A percentile compares a stretch with the other conserved stretches of the same genome.
phyloP scores from a whole-genome alignment of 1,284 basidiomycete genomes.

The Dichomitus squalens region DNA sequence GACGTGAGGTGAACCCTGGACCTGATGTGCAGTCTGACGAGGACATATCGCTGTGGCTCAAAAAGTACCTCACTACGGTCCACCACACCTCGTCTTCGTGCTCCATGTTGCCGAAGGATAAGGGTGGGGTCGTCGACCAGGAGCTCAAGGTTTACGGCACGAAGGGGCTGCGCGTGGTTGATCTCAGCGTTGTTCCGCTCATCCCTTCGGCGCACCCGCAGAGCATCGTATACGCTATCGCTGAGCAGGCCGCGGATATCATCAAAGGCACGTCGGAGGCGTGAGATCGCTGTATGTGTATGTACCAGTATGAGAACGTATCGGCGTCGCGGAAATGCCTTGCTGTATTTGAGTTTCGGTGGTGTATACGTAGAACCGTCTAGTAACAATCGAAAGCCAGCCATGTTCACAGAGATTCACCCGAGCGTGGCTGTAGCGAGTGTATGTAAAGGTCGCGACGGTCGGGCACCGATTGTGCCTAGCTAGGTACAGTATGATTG shows the following conservation, averaged over 20 bases:
- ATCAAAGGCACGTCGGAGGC: conserved; percentile 3
- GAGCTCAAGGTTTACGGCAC: conserved; percentile 58
- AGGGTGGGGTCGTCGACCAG: conserved; percentile 55
- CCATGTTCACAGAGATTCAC: too few relatives aligned
- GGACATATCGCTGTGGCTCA: conserved; percentile 13
- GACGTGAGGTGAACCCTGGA: conserved; percentile 40
- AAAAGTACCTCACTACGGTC: conserved; percentile 8
- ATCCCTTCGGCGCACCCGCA: conserved; percentile 6
- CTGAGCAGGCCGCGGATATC: conserved; percentile 10
- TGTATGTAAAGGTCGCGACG: too few relatives aligned
- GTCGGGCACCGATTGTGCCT: too few relatives aligned
- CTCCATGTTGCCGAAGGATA: conserved; percentile 50
- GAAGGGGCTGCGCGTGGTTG: conserved; percentile 51
- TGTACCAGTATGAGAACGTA: too few relatives aligned
- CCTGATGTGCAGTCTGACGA: conserved; percentile 23
- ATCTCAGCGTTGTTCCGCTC: conserved; percentile 46
- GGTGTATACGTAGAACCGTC: too few relatives aligned
- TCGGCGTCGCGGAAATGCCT: too few relatives aligned
- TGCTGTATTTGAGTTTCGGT: too few relatives aligned
- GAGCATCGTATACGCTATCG: conserved; percentile 8
- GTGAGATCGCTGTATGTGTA: too few relatives aligned
- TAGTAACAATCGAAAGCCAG: too few relatives aligned
- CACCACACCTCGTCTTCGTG: conserved; percentile 28
- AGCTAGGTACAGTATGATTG: too few relatives aligned
- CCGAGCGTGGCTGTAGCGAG: too few relatives aligned